These are phyloP conservation scores for Tremella yokohamensis DNA, from an alignment of 768 basidiomycete genomes.

Conservation along the genomic window DNA sequence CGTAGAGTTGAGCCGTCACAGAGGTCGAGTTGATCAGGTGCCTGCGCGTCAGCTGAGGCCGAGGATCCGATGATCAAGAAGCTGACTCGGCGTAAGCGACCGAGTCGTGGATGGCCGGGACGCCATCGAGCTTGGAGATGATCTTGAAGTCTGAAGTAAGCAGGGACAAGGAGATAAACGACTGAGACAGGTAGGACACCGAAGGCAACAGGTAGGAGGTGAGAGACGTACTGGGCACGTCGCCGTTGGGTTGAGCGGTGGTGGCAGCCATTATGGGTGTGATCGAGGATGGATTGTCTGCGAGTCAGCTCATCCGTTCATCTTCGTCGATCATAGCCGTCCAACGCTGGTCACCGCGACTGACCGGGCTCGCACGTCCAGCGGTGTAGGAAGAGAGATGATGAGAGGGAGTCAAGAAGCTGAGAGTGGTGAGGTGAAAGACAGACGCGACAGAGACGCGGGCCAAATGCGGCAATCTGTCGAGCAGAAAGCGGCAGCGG, in stretches of 20 bases:
- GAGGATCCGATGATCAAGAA: not conserved
- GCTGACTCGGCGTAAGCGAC: conserved; percentile 47
- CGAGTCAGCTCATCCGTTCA: no score
- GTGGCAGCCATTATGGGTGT: not conserved
- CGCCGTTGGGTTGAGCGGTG: conserved; percentile 1
- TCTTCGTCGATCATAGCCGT: no score
- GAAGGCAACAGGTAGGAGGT: not conserved
- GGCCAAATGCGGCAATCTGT: no score
- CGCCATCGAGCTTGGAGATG: conserved; percentile 40
- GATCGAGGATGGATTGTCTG: not conserved
- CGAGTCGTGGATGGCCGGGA: conserved; percentile 48
- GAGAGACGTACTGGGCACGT: conserved; percentile 4
- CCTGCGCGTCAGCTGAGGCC: conserved; percentile 17
- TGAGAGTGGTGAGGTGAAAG: not conserved
- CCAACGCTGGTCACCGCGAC: no score
- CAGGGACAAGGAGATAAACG: not conserved
- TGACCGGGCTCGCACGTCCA: no score
- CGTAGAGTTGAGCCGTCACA: conserved; percentile 40
- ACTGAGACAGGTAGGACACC: not conserved
- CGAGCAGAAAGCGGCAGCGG: no score
- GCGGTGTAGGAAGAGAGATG: not conserved
- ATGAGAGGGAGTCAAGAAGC: not conserved
- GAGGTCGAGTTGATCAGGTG: conserved; percentile 37
- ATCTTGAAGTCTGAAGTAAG: conserved; percentile 43
- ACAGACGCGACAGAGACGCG: not conserved